Evolutionary conservation across 805 yeast species (phyloP), one percentile per base, ranked within the genome.

Genomic region (Saccharomycopsis sp.): DNA sequence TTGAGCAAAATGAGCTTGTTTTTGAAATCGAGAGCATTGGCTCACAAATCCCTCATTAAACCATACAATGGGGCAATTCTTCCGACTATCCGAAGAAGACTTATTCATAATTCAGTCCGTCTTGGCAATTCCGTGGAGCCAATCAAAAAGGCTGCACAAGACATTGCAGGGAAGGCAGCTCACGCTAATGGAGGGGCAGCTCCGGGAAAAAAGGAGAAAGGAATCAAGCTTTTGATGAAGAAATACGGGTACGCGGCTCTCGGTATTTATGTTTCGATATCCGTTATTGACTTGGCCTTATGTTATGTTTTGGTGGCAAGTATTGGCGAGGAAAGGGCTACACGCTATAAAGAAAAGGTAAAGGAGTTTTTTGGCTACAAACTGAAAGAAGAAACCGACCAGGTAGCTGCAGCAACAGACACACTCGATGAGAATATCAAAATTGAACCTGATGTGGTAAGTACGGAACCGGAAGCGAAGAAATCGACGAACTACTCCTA

Each of bases 211-310:
- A 63, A 68, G 66, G 50, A 66, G 65, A 7, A 74, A 2, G 24
- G 75, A 2, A 64, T 75, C 44, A 89, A 82, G 69, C 84, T 80
- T 9, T 75, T 94, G 62, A 79, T 88, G 66, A 85, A 87, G 67
- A 86, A 88, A 67, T 94, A 94, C 70, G 99, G 99, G 0, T 90
- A 87, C 74, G 82, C 95, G 16, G 97, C 97, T 0, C 73, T 92
- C 14, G 96, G 90, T 14, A 89, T 92, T 0, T 94, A 94, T 67
- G 64, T 90, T 20, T 85, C 80, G 1, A 68, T 94, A n/a, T 78
- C 89, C 1, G 75, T 77, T 21, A 70, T 94, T 24, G 98, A 94
- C 67, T 76, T 89, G 62, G 97, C 98, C 1, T 61, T 91, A 2
- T 89, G 95, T 69, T 94, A 85, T 69, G 61, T 87, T 7, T 65